Percentiles rank a stretch among this genome's conserved stretches.
These are phyloP conservation scores for Effrenium voratum DNA, from an alignment of 73 alveolate genomes.

Conservation along the genomic window DNA sequence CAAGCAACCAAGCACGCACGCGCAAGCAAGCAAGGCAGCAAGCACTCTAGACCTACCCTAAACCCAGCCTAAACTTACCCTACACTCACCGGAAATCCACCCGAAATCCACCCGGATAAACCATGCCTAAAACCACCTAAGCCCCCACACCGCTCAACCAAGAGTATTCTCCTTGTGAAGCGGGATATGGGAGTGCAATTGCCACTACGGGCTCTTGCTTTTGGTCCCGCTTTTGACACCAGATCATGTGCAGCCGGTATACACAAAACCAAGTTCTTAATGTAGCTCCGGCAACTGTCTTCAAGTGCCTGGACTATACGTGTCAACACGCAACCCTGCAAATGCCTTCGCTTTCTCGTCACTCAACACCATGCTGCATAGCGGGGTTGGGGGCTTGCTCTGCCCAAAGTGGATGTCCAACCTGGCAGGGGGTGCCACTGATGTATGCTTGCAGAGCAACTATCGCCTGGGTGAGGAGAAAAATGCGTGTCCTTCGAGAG, in stretches of 20 bases:
- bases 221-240: no score
- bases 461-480: slow-evolving; percentile 35
- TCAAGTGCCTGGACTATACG: neutral
- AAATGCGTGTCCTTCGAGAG: slow-evolving; percentile 88
- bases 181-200: no score
- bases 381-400: slow-evolving; percentile 72
- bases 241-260: no score
- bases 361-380: slow-evolving; percentile 63
- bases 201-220: no score
- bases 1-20: no score
- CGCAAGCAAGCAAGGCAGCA: no score
- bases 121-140: no score
- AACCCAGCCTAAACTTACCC: neutral
- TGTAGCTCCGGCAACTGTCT: neutral
- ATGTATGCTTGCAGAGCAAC: neutral
- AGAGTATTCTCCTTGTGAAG: no score
- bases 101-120: neutral
- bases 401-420: slow-evolving; percentile 88
- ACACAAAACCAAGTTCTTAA: no score
- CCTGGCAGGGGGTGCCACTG: neutral
- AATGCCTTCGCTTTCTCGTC: slow-evolving; percentile 79
- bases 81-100: neutral
- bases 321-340: neutral
- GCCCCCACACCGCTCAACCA: no score
- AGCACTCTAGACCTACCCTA: no score